Evolutionary conservation across 257 asterid species (phyloP).

Genomic region (Verbascum thapsus): DNA sequence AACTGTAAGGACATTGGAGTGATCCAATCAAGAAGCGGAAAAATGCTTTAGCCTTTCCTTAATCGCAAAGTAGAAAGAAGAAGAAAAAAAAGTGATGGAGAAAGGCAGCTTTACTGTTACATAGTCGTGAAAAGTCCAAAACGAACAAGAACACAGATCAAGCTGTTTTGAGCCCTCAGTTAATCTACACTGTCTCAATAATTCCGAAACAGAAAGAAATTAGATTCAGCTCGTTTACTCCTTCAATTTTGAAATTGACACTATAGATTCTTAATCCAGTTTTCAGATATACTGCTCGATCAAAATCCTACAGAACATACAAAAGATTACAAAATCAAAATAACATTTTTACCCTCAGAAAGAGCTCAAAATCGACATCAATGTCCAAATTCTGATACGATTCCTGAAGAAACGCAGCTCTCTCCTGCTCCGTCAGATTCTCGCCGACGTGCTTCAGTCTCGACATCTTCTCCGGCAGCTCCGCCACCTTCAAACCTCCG

Average conservation of each 20-base stretch:
- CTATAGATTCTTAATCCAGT: slow-evolving; percentile 11
- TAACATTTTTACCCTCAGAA: slow-evolving; percentile 67
- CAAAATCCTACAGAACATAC: slow-evolving; percentile 24
- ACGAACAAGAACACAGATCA: slow-evolving; percentile 1
- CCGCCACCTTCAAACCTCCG: slow-evolving; percentile 63
- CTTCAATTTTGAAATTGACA: slow-evolving; percentile 8
- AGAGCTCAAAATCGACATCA: slow-evolving; percentile 90
- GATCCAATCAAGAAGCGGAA: slow-evolving; percentile 3
- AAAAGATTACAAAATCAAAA: not conserved
- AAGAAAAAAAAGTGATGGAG: not conserved
- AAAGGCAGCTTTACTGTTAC: slow-evolving; percentile 3
- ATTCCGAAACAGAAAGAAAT: not conserved
- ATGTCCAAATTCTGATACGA: slow-evolving; percentile 63
- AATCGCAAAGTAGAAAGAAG: slow-evolving; percentile 1
- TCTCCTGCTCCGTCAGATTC: slow-evolving; percentile 77
- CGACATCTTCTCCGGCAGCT: slow-evolving; percentile 82
- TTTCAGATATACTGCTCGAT: slow-evolving; percentile 27
- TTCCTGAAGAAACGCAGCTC: slow-evolving; percentile 69
- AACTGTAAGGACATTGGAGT: not conserved
- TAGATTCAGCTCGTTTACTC: slow-evolving; percentile 7
- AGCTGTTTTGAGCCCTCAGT: slow-evolving; percentile 17
- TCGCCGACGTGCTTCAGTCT: slow-evolving; percentile 86
- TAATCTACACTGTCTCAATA: slow-evolving; percentile 8
- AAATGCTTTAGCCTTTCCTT: slow-evolving; percentile 4
- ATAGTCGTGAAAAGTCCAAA: slow-evolving; percentile 4